These are phyloP conservation scores for Pelargonium citronellum DNA, from an alignment of 441 rosid species.

Conservation along the genomic window DNA sequence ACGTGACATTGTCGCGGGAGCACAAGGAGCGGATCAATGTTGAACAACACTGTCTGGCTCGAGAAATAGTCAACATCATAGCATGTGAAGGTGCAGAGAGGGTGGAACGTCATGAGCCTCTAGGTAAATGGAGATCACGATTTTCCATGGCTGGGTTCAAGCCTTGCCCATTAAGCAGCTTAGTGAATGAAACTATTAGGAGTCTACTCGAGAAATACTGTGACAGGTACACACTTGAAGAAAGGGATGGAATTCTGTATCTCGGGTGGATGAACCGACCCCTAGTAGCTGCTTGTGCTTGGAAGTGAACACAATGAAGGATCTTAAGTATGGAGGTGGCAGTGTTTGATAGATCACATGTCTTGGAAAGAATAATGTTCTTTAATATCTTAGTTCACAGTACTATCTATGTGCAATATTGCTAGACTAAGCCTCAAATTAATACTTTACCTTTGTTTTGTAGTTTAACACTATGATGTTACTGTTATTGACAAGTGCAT, in stretches of 20 bases:
- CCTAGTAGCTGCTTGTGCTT: slow-evolving; percentile 66
- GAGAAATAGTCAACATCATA: slow-evolving; percentile 80
- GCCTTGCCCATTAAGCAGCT: slow-evolving; percentile 59
- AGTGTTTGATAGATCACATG: slow-evolving; percentile 13
- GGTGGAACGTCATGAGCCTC: slow-evolving; percentile 78
- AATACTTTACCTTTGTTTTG: not conserved
- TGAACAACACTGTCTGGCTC: slow-evolving; percentile 93
- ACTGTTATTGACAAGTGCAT: no score
- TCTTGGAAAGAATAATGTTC: no score
- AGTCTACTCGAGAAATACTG: slow-evolving; percentile 54
- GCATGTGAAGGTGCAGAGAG: slow-evolving; percentile 92
- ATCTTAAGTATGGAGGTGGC: not conserved
- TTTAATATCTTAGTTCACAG: not conserved
- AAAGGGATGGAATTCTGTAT: slow-evolving; percentile 63
- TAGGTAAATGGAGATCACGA: slow-evolving; percentile 80
- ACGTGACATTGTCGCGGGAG: slow-evolving; percentile 62
- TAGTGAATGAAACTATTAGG: slow-evolving; percentile 68
- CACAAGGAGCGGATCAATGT: slow-evolving; percentile 75
- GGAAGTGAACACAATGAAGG: slow-evolving; percentile 47
- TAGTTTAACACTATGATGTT: not conserved
- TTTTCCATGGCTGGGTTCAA: slow-evolving; percentile 80
- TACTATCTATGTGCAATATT: no score
- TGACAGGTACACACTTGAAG: slow-evolving; percentile 61
- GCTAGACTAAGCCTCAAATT: not conserved
- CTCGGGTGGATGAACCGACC: slow-evolving; percentile 87